Conservation (phyloP, 805 yeast species). For the Candida coquimbonensis region DNA sequence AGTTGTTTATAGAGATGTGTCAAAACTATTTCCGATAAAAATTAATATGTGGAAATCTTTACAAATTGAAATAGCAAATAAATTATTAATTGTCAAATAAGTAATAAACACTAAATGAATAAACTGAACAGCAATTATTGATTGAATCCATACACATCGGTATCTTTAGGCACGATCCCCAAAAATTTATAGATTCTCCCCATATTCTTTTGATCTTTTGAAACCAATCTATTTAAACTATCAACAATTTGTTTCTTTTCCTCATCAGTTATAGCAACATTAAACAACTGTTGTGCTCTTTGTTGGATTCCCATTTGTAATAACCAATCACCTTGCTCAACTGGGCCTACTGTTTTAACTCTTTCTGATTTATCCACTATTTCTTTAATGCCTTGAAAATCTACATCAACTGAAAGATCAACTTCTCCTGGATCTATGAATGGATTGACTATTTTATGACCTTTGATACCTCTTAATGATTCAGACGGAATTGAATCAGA, state of each 20-base stretch:
- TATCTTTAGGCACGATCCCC: slow-evolving; percentile 46
- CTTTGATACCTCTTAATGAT: slow-evolving; percentile 64
- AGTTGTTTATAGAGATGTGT: too few relatives aligned
- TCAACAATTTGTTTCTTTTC: slow-evolving; percentile 46
- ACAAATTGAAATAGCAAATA: too few relatives aligned
- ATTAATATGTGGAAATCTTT: too few relatives aligned
- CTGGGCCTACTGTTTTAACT: slow-evolving; percentile 45
- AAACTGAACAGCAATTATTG: neutral
- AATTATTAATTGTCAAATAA: neutral
- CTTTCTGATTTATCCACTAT: slow-evolving; percentile 17
- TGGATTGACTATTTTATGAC: slow-evolving; percentile 71
- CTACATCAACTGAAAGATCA: slow-evolving; percentile 80
- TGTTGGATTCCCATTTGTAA: slow-evolving; percentile 69
- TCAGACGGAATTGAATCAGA: slow-evolving; percentile 56
- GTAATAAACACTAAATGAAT: neutral
- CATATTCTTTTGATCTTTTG: slow-evolving; percentile 56
- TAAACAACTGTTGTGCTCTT: slow-evolving; percentile 53
- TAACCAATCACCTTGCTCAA: slow-evolving; percentile 74
- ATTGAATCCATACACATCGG: slow-evolving; percentile 1
- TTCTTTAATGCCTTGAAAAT: slow-evolving; percentile 51
- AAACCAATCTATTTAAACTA: slow-evolving; percentile 58
- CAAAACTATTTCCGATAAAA: too few relatives aligned
- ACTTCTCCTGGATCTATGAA: slow-evolving; percentile 71
- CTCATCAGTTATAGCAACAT: slow-evolving; percentile 30
- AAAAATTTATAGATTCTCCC: slow-evolving; percentile 71